Percentiles rank a stretch among this genome's conserved stretches.
Conservation (phyloP, 306 rosid species). For the Benincasa hispida region DNA sequence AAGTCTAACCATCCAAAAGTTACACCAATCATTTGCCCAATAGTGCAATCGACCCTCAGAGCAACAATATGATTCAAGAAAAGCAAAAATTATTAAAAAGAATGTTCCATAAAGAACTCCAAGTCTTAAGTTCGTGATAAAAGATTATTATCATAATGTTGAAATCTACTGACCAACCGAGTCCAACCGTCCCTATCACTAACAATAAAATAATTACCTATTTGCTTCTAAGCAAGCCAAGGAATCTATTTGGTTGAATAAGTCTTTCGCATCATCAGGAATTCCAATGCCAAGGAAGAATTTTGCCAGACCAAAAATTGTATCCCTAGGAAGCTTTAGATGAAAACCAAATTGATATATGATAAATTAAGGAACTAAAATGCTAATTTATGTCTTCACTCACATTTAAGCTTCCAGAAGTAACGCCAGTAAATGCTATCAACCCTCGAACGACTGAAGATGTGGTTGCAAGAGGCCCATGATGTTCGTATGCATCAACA, state of each 20-base stretch:
- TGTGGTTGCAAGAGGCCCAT: constrained; percentile 73
- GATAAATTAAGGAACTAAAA: neutral
- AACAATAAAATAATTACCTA: constrained; percentile 34
- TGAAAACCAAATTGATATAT: constrained; percentile 23
- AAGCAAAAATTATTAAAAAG: neutral
- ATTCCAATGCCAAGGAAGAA: constrained; percentile 87
- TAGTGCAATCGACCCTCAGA: neutral
- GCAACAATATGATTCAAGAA: neutral
- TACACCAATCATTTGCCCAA: neutral
- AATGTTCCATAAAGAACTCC: neutral
- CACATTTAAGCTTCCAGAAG: constrained; percentile 69
- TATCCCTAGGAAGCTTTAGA: constrained; percentile 69
- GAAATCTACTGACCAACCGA: neutral
- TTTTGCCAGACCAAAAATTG: constrained; percentile 78
- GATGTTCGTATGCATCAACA: constrained; percentile 52
- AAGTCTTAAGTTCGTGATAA: neutral
- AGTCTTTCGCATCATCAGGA: constrained; percentile 85
- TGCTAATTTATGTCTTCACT: constrained; percentile 10
- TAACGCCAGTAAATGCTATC: constrained; percentile 51
- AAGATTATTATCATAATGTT: neutral
- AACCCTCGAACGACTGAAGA: constrained; percentile 88
- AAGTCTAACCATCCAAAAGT: neutral
- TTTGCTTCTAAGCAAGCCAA: constrained; percentile 70
- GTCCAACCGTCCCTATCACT: neutral
- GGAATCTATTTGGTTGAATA: constrained; percentile 79